These are phyloP conservation scores for Gleditsia sinensis DNA, from an alignment of 306 rosid species.

Conservation along the genomic window DNA sequence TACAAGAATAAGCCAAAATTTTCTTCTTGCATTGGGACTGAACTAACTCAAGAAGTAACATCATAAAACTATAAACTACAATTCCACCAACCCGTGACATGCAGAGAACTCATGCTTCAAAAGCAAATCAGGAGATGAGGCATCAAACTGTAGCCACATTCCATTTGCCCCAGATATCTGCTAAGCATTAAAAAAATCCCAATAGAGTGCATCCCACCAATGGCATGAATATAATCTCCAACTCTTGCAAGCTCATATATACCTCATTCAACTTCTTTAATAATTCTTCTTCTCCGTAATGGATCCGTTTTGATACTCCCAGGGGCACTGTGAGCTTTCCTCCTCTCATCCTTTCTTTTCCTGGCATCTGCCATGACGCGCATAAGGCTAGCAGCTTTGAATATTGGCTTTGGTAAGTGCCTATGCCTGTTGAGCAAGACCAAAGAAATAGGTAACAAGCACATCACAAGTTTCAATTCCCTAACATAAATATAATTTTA, in stretches of 20 bases:
- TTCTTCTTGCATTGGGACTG: conserved; percentile 20
- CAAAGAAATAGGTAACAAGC: neutral
- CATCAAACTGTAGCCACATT: neutral
- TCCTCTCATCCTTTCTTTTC: conserved; percentile 68
- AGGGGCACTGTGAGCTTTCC: conserved; percentile 87
- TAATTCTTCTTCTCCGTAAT: conserved; percentile 61
- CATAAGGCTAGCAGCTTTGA: conserved; percentile 56
- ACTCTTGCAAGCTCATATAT: conserved; percentile 2
- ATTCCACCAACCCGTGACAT: conserved; percentile 11
- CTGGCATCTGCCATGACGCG: conserved; percentile 64
- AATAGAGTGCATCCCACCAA: neutral
- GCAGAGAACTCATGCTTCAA: neutral
- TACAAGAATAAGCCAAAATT: conserved; percentile 27
- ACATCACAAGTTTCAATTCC: neutral
- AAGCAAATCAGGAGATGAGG: neutral
- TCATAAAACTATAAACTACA: conserved; percentile 12
- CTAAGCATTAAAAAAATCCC: neutral
- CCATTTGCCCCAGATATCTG: conserved; percentile 13
- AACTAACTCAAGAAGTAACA: conserved; percentile 18
- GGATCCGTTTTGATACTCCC: conserved; percentile 67
- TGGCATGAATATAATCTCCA: conserved; percentile 4
- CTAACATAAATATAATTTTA: neutral
- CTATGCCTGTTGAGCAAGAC: conserved; percentile 58
- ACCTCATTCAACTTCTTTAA: conserved; percentile 64
- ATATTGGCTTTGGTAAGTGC: conserved; percentile 77